Evolutionary conservation across 768 basidiomycete genomes (phyloP).

Genomic region (Cystofilobasidium macerans): DNA sequence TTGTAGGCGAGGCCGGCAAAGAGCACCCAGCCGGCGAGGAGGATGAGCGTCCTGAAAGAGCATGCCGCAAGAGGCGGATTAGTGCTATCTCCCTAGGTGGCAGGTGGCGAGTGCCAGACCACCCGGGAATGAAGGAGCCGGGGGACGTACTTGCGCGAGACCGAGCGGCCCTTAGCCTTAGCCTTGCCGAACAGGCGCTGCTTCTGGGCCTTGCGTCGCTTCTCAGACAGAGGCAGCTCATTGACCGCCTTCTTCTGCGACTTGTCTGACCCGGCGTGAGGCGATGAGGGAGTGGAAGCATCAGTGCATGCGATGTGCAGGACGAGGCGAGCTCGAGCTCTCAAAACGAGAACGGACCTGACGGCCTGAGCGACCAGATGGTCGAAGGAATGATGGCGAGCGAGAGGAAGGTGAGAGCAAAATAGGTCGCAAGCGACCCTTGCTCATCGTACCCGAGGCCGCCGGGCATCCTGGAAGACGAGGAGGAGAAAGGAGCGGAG

Average conservation of each 20-base stretch:
- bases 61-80: not conserved
- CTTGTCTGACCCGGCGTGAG: conserved; percentile 8
- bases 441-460: conserved; percentile 38
- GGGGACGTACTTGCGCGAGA: conserved; percentile 15
- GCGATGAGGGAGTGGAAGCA: no score
- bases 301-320: not conserved
- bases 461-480: conserved; percentile 2
- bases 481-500: not conserved
- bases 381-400: conserved; percentile 73
- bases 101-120: not conserved
- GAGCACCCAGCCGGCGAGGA: conserved; percentile 61
- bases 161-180: not conserved
- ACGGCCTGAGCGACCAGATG: conserved; percentile 36
- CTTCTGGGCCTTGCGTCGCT: not conserved
- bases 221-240: not conserved
- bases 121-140: not conserved
- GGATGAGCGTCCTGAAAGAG: conserved; percentile 47
- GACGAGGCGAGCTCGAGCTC: not conserved
- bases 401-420: conserved; percentile 77
- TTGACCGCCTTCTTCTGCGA: not conserved
- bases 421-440: conserved; percentile 49
- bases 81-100: not conserved
- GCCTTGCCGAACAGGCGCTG: conserved; percentile 14
- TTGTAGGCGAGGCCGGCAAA: conserved; percentile 60
- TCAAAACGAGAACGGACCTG: conserved; percentile 2